Percentiles rank a stretch among this genome's conserved stretches.
Conservation (phyloP, 352 stramenopile genomes). For the Phytophthora hibernalis region DNA sequence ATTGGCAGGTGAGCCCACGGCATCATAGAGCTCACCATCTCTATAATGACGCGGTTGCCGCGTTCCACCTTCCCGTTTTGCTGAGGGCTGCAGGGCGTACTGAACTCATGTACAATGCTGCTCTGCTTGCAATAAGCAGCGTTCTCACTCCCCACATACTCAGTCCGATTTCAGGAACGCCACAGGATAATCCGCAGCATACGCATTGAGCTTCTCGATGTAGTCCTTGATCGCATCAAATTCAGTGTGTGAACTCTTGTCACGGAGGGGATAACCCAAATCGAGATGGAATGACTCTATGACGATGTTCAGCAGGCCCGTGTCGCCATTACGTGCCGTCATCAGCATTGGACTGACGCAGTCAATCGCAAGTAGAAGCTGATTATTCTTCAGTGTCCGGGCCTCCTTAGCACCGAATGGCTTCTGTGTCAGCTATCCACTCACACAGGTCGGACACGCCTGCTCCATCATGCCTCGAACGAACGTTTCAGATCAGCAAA, state of each 20-base stretch:
- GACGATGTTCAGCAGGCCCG: too few species aligned
- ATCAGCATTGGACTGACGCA: too few species aligned
- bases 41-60: constrained; percentile 11
- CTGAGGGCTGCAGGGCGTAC: background rate
- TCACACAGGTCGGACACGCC: too few species aligned
- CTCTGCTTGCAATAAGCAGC: constrained; percentile 11
- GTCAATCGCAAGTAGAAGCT: constrained; percentile 13
- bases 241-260: too few species aligned
- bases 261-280: too few species aligned
- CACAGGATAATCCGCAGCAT: too few species aligned
- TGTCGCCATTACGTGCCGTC: too few species aligned
- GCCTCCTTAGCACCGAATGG: background rate
- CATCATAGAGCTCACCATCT: constrained; percentile 16
- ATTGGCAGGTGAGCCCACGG: constrained; percentile 7
- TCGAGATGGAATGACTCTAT: too few species aligned
- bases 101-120: constrained; percentile 13
- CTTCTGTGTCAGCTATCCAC: constrained; percentile 8
- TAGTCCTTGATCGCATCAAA: too few species aligned
- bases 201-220: too few species aligned
- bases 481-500: background rate
- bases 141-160: background rate
- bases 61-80: constrained; percentile 16
- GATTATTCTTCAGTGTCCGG: constrained; percentile 15
- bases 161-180: too few species aligned
- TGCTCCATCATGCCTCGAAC: background rate